Base-by-base conservation (phyloP, 169 alveolate genomes). In the Plasmodium falciparum region DNA sequence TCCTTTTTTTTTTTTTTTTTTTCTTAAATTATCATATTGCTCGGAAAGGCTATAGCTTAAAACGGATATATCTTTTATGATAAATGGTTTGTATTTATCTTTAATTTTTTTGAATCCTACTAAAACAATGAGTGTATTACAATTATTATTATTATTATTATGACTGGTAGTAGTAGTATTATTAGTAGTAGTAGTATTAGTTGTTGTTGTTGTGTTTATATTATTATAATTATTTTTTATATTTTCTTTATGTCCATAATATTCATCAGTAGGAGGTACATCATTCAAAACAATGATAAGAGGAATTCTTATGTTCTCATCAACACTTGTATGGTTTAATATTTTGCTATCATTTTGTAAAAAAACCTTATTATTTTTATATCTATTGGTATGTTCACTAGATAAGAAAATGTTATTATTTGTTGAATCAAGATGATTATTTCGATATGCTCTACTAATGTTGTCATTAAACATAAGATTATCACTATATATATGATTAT, bases 31-130 rank as follows among this genome's bases (percentile, higher is more conserved):
- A 33, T 4, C 9, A 33, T 33, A 33, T 56, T 56, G 59, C 0
- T 2, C 39, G 24, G 71, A 56, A 24, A 52, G 26, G 11, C 11
- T 45, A 49, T 76, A 67, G 17, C 59, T 76, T 24, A 45, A 15
- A 20, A 76, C 67, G 26, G 76, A 76, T 6, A 76, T 76, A 39
- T 76, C 89, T 63, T 76, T 76, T 3, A 76, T 76, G 11, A 76
- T 49, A 33, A 17, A 49, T 13, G 89, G 89, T 33, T 49, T 76
- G n/a, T 76, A 76, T 50, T 76, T 76, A 22, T 76, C 89, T 56
- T 76, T 76, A 9, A 49, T 50, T 65, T 76, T 76, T 76, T 63
- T 63, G 43, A 76, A 76, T 20, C 66, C 89, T 13, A 76, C 89
- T 39, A 76, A 58, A 0, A 76, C 89, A 22, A 76, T 69, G 24